Percentiles rank a stretch among this genome's conserved stretches.
phyloP scores from a whole-genome alignment of 2,329 filamentous ascomycete species.

The Calonectria multiphialidica region DNA sequence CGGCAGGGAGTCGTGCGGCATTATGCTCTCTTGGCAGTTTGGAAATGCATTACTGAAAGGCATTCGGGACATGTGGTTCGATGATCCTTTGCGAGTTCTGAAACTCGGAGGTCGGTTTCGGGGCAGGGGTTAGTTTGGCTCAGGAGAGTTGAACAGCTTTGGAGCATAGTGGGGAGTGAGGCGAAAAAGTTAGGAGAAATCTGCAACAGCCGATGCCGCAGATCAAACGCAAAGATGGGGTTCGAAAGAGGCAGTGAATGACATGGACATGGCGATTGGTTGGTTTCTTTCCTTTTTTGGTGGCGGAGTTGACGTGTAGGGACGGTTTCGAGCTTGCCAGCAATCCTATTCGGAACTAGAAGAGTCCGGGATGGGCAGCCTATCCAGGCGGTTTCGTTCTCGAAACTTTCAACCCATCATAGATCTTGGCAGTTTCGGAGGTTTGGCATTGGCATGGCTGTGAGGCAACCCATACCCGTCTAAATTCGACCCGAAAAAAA shows the following conservation, averaged over 20 bases:
- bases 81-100: slow-evolving; percentile 32
- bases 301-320: not conserved
- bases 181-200: slow-evolving; percentile 13
- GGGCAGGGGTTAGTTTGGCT: slow-evolving; percentile 29
- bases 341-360: not conserved
- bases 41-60: slow-evolving; percentile 9
- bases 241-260: slow-evolving; percentile 1
- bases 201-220: not conserved
- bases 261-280: not conserved
- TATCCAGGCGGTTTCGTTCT: not conserved
- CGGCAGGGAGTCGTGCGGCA: slow-evolving; percentile 7
- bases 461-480: not conserved
- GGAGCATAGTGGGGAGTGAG: not conserved
- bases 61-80: slow-evolving; percentile 23
- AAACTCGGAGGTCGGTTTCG: slow-evolving; percentile 38
- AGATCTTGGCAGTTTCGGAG: slow-evolving; percentile 13
- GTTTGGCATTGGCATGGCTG: not conserved
- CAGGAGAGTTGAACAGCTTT: slow-evolving; percentile 7
- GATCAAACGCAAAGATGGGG: slow-evolving; percentile 6
- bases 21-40: slow-evolving; percentile 28
- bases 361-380: slow-evolving; percentile 7
- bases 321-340: not conserved
- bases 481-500: slow-evolving; percentile 3
- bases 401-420: not conserved
- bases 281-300: not conserved